Evolutionary conservation across 1,284 basidiomycete species (phyloP).

Genomic region (Sanghuangporus weigelae): DNA sequence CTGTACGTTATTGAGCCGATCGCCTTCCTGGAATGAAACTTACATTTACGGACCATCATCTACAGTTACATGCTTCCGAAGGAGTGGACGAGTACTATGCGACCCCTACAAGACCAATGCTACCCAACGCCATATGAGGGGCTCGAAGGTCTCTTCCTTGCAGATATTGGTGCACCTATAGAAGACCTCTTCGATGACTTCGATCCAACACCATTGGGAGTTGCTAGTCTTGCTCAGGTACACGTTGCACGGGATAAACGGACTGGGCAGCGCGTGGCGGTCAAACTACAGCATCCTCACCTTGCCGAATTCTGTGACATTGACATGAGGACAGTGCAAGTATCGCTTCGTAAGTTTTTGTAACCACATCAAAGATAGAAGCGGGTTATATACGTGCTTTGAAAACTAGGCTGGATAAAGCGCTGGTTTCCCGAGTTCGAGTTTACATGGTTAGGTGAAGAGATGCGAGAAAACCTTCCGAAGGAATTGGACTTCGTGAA

Average conservation of each 20-base stretch:
- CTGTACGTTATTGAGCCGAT: constrained; percentile 34
- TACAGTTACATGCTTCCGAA: constrained; percentile 63
- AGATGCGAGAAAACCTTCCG: constrained; percentile 90
- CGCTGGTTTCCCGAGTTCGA: constrained; percentile 87
- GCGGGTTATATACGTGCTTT: neutral
- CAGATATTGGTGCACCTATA: constrained; percentile 66
- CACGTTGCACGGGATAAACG: constrained; percentile 77
- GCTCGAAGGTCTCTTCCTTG: constrained; percentile 63
- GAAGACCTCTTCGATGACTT: constrained; percentile 77
- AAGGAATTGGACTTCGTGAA: constrained; percentile 94
- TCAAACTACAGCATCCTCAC: constrained; percentile 97
- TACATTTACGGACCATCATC: constrained; percentile 5
- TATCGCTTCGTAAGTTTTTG: constrained; percentile 52
- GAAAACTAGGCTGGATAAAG: constrained; percentile 76
- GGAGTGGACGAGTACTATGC: constrained; percentile 70
- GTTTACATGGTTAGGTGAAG: constrained; percentile 91
- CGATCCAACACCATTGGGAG: constrained; percentile 87
- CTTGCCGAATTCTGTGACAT: constrained; percentile 88
- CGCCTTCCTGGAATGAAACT: neutral
- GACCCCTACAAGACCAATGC: constrained; percentile 81
- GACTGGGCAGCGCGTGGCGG: constrained; percentile 77
- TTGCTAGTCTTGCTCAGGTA: constrained; percentile 93
- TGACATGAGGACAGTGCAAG: constrained; percentile 84
- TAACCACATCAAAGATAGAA: neutral
- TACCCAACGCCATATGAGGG: constrained; percentile 71